Evolutionary conservation across 2,329 filamentous ascomycete species (phyloP).

Genomic region (Alternaria conjuncta): DNA sequence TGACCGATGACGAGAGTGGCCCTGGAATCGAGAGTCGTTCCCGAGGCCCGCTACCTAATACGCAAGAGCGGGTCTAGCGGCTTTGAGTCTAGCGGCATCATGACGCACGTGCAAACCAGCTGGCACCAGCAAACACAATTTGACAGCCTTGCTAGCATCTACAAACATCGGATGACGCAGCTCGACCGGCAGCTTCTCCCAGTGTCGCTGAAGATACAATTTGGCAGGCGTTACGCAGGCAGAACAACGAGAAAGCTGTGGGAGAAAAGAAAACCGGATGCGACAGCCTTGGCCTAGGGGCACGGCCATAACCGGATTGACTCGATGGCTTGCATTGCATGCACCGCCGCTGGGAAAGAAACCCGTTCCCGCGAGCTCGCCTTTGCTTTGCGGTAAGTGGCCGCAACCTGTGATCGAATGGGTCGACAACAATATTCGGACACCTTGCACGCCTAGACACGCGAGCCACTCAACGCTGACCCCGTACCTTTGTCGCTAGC

Average conservation of each 20-base stretch:
- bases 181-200: background rate
- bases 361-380: constrained; percentile 21
- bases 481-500: constrained; percentile 5
- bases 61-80: constrained; percentile 6
- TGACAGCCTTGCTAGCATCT: background rate
- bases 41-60: constrained; percentile 18
- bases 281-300: constrained; percentile 6
- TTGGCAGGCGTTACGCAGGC: background rate
- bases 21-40: constrained; percentile 22
- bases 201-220: background rate
- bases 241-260: background rate
- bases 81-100: background rate
- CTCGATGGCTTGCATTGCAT: constrained; percentile 9
- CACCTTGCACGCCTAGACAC: background rate
- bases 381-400: constrained; percentile 5
- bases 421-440: background rate
- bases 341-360: constrained; percentile 15
- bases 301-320: background rate
- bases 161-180: background rate
- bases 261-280: background rate
- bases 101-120: background rate
- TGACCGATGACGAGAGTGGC: constrained; percentile 22
- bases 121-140: background rate
- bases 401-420: constrained; percentile 1
- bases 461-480: constrained; percentile 3